Percentiles rank a stretch among this genome's conserved stretches.
phyloP scores from a whole-genome alignment of 2,329 filamentous ascomycete species.

The Alternaria ventricosa region DNA sequence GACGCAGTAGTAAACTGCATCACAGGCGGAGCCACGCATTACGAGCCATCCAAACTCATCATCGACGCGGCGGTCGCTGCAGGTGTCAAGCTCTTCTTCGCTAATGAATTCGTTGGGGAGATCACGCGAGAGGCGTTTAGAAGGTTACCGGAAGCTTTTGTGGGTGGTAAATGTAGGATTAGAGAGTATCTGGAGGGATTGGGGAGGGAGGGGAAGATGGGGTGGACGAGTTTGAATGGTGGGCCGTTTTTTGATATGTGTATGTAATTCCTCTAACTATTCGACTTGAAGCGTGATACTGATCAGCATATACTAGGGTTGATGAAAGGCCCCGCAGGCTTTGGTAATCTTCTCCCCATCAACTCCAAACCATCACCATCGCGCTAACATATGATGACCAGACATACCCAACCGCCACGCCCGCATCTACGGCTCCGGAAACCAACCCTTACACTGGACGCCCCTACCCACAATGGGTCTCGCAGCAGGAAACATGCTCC shows the following conservation, averaged over 20 bases:
- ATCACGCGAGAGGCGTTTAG: conserved; percentile 31
- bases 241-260: conserved; percentile 49
- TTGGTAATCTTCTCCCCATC: conserved; percentile 8
- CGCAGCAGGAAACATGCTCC: conserved; percentile 40
- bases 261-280: conserved; percentile 17
- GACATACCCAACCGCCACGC: conserved; percentile 33
- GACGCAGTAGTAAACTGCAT: conserved; percentile 62
- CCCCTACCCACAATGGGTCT: conserved; percentile 34
- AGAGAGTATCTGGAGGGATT: conserved; percentile 34
- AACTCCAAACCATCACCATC: neutral
- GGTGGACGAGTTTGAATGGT: conserved; percentile 43
- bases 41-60: conserved; percentile 52
- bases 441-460: conserved; percentile 41
- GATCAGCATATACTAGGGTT: conserved; percentile 26
- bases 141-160: conserved; percentile 32
- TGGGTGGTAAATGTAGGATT: conserved; percentile 38
- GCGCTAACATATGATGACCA: neutral
- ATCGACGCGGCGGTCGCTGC: conserved; percentile 45
- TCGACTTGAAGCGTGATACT: neutral
- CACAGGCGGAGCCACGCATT: conserved; percentile 53
- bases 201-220: conserved; percentile 28
- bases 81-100: conserved; percentile 43
- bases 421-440: conserved; percentile 45
- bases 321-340: conserved; percentile 46
- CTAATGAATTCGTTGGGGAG: conserved; percentile 44